Evolutionary conservation across 305 asterid genomes (phyloP).

Genomic region (Solanum chacoense): DNA sequence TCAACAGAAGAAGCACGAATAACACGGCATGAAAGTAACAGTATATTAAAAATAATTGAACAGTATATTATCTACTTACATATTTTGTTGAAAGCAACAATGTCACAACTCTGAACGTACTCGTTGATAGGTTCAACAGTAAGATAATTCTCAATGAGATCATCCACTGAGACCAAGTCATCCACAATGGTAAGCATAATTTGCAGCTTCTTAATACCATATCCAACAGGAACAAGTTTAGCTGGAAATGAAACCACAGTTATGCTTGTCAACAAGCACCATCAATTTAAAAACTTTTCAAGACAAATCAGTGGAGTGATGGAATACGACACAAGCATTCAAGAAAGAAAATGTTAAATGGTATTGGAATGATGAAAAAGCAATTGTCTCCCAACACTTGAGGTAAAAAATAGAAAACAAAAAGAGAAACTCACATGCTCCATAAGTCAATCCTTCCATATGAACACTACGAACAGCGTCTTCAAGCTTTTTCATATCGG

Average conservation of each 20-base stretch:
- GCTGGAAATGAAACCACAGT: constrained; percentile 25
- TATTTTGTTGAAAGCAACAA: not conserved
- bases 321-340: not conserved
- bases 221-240: constrained; percentile 70
- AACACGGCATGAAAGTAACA: not conserved
- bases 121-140: not conserved
- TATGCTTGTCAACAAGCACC: not conserved
- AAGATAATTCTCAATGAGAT: not conserved
- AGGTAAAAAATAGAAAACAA: not conserved
- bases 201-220: constrained; percentile 80
- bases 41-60: not conserved
- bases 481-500: constrained; percentile 86
- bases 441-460: constrained; percentile 78
- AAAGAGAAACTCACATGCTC: constrained; percentile 44
- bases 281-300: not conserved
- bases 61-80: not conserved
- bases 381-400: not conserved
- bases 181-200: constrained; percentile 47
- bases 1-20: not conserved
- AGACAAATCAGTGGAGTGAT: not conserved
- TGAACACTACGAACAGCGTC: constrained; percentile 69
- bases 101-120: not conserved
- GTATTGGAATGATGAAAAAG: not conserved
- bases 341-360: not conserved
- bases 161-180: not conserved